Evolutionary conservation across 1,284 basidiomycete species (phyloP), one percentile per base, ranked within the genome.

Genomic region (Mycena citricolor): DNA sequence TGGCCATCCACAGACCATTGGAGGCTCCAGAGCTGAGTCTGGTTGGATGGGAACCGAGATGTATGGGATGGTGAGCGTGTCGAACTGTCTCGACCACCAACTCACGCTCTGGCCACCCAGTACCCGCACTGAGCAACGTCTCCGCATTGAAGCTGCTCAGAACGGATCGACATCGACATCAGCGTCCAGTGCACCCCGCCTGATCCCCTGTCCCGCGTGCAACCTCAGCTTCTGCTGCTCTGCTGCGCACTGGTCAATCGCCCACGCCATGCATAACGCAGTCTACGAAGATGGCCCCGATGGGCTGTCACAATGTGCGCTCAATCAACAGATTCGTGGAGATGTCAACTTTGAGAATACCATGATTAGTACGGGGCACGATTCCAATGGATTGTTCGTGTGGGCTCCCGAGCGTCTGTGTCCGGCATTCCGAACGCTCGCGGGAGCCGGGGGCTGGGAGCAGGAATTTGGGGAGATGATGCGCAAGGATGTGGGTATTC

Each of bases 11-110:
- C n/a, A n/a, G n/a, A n/a, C n/a, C n/a, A n/a, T 56, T 16, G n/a
- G n/a, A n/a, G n/a, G n/a, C n/a, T n/a, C 20, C 46, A 3, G 65
- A 67, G 41, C 57, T 54, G 2, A 65, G 65, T 37, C 28, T 68
- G 7, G 35, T 66, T 1, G 57, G 52, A 20, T 66, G 57, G 56
- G 61, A 68, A 42, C 65, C 67, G 1, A 58, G 60, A 11, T 70
- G 68, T 41, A 57, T 65, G 33, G 61, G 56, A 8, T 68, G 65
- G 66, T 68, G 51, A 22, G 58, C 37, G 25, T 20, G 28, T 7
- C 20, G 17, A 35, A 28, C 26, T 40, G 11, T 25, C 14, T 24
- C n/a, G n/a, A n/a, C n/a, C n/a, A 13, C 13, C 14, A 22, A 34
- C 14, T 34, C 38, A 19, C 12, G 35, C 12, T 28, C 19, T 10